Base-by-base conservation (phyloP, 352 stramenopile species). In the Hyphochytrium catenoides region DNA sequence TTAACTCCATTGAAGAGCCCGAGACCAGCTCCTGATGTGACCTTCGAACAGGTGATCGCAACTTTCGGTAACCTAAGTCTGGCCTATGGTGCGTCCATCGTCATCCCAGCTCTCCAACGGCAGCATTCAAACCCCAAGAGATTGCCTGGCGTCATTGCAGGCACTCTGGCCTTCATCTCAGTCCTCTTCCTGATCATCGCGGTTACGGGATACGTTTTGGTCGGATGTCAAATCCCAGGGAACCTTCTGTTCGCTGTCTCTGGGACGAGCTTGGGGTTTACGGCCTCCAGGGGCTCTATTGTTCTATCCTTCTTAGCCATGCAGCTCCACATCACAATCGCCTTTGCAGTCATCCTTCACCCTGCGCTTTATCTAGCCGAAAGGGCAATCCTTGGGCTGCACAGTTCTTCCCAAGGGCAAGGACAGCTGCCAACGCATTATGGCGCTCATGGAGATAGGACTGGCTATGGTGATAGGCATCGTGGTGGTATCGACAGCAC, bases 181-280 rank as follows among this genome's bases (percentile, higher is more conserved):
- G 71, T 45, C 25, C 65, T 53, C 14, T 46, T 46, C 44, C 74
- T 76, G 32, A 57, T 56, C 19, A 41, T 74, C 7, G 51, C 50
- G 31, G 41, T 51, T 27, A 77, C 75, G 8, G 76, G 50, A 31
- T 65, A 51, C 61, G 74, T 56, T 26, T 51, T 51, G 1, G 48
- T 68, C 3, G 62, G 75, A 31, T 77, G 65, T 41, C 70, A 61
- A 11, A 67, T 82, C 52, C 77, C 75, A 32, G 59, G 69, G 23
- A 64, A 78, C 55, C 74, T 83, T 44, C 59, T 77, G 56, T 83
- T 83, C 50, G 72, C 69, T 40, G 75, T 54, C 8, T 26, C 26
- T 5, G 32, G 25, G 14, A 43, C 12, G 2, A 24, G 18, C 12
- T 20, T 43, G n/a, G 42, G 42, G 14, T 47, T 48, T n/a, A 31